Evolutionary conservation across 371 early-diverging fungal genomes (phyloP).

Genomic region (Cokeromyces recurvatus): DNA sequence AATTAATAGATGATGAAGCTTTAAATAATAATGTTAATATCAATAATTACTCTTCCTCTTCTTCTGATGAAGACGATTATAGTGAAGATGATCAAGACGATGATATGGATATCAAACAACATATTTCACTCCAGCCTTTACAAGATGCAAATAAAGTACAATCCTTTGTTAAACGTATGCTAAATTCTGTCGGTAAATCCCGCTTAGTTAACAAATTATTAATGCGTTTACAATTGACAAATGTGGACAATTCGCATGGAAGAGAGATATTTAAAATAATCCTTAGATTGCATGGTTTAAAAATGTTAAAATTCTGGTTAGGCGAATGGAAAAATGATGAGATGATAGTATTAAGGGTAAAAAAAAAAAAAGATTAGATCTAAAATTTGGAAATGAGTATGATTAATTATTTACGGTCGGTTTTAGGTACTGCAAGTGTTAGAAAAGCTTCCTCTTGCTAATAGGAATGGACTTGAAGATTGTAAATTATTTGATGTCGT

Average conservation of each 20-base stretch:
- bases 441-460: constrained; percentile 55
- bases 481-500: constrained; percentile 49
- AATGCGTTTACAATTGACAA: constrained; percentile 34
- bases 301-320: constrained; percentile 47
- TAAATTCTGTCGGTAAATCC: constrained; percentile 55
- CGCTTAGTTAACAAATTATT: constrained; percentile 47
- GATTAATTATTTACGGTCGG: no score
- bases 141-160: constrained; percentile 55
- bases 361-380: background rate
- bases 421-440: constrained; percentile 37
- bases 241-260: constrained; percentile 20
- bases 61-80: constrained; percentile 16
- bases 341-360: constrained; percentile 33
- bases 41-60: background rate
- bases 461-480: constrained; percentile 67
- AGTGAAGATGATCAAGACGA: constrained; percentile 23
- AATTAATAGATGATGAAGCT: background rate
- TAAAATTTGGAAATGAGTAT: background rate
- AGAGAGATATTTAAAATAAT: constrained; percentile 38
- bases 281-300: constrained; percentile 41
- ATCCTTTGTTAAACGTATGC: constrained; percentile 63
- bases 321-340: constrained; percentile 44
- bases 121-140: constrained; percentile 30
- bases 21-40: background rate
- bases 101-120: constrained; percentile 12